Base-by-base conservation (phyloP, 139 green algal genomes). In the Pedinophyceae sp. region DNA sequence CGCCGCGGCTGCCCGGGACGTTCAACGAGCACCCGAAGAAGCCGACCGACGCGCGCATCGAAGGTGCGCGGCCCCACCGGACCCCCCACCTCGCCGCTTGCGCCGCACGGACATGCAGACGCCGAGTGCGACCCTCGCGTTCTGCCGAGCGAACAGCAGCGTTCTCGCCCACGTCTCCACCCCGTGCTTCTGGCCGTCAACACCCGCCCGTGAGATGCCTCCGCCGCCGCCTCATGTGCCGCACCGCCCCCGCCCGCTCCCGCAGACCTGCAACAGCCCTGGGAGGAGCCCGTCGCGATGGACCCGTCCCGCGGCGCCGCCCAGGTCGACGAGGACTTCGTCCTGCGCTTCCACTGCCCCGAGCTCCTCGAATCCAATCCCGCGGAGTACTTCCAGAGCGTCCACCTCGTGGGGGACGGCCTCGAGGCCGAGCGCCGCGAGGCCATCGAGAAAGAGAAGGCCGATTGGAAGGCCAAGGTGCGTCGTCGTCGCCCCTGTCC, bases 231-330 rank as follows among this genome's bases (percentile, higher is more conserved):
- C n/a, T n/a, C n/a, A n/a, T n/a, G n/a, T n/a, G n/a, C n/a, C n/a
- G n/a, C n/a, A n/a, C n/a, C n/a, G n/a, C n/a, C n/a, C n/a, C n/a
- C n/a, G n/a, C n/a, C n/a, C n/a, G n/a, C n/a, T n/a, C n/a, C n/a
- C n/a, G 53, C 71, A 26, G 59, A 76, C 55, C 68, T 80, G 52
- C 34, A 30, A 17, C 54, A 76, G 43, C 57, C 62, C 3, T 80
- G 68, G 68, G 64, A 67, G 51, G 72, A 76, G 48, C 29, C 49
- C 30, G 28, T 5, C 6, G 5, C 24, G 5, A 28, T 27, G 17
- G 19, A 20, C 29, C 27, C 7, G 29, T 59, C 19, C 27, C 46
- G 1, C 28, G n/a, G 30, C 22, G 16, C 7, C 47, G 30, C 34
- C 50, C 40, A 38, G 48, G 41, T 24, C 27, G 4, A 25, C 27